A percentile compares a stretch with the other conserved stretches of the same genome.
These are phyloP conservation scores for Macaranga tanarius DNA, from an alignment of 441 rosid genomes.

Conservation along the genomic window DNA sequence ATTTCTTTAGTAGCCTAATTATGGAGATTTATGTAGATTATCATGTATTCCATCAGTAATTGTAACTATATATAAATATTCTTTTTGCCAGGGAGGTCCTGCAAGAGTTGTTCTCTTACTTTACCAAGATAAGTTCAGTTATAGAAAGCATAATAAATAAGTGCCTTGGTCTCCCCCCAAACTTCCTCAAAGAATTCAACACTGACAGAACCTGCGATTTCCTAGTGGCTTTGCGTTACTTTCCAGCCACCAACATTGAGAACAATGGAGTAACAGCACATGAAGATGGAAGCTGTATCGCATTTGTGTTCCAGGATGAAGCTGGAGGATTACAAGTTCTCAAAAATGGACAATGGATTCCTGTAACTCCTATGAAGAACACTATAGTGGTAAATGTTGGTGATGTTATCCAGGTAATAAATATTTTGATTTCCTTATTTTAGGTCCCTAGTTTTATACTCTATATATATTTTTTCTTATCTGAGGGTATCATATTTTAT, in stretches of 20 bases:
- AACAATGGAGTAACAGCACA: constrained; percentile 44
- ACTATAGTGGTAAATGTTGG: constrained; percentile 42
- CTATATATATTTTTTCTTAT: too few relatives aligned
- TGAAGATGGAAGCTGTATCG: constrained; percentile 48
- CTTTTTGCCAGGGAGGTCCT: constrained; percentile 32
- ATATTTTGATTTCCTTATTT: too few relatives aligned
- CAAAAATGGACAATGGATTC: constrained; percentile 46
- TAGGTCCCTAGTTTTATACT: too few relatives aligned
- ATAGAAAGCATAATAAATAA: constrained; percentile 42
- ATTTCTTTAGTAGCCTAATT: too few relatives aligned
- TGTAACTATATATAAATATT: too few relatives aligned
- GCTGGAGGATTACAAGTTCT: constrained; percentile 48
- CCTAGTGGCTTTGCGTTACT: constrained; percentile 37
- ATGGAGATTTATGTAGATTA: too few relatives aligned
- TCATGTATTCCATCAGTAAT: too few relatives aligned
- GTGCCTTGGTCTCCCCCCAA: constrained; percentile 45
- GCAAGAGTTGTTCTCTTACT: constrained; percentile 37
- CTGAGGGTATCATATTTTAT: too few relatives aligned
- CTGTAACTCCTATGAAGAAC: constrained; percentile 29
- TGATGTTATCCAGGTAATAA: constrained; percentile 21
- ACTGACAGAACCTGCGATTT: constrained; percentile 55
- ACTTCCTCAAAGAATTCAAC: constrained; percentile 41
- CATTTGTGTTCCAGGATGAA: constrained; percentile 52
- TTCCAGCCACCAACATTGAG: constrained; percentile 38
- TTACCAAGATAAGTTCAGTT: constrained; percentile 30